Evolutionary conservation across 805 yeast species (phyloP).

Genomic region (Yarrowia sp.): DNA sequence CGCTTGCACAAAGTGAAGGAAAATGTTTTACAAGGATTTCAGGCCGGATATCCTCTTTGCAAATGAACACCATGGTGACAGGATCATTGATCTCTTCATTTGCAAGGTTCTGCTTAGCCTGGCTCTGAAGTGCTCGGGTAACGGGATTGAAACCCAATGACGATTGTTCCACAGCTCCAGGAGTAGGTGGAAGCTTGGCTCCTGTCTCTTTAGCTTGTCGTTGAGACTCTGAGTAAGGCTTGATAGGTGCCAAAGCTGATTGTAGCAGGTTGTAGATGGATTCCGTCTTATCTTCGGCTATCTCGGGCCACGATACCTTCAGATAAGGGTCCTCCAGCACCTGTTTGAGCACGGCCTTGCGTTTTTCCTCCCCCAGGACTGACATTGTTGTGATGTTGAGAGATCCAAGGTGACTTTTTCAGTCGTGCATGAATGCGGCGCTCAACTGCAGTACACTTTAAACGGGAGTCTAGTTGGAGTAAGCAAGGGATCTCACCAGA

Average conservation of each 20-base stretch:
- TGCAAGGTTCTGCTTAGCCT: constrained; percentile 17
- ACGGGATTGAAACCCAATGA: constrained; percentile 34
- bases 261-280: constrained; percentile 2
- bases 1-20: constrained; percentile 41
- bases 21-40: constrained; percentile 43
- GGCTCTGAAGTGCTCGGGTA: constrained; percentile 14
- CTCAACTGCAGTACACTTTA: constrained; percentile 1
- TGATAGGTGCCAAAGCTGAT: neutral
- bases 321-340: constrained; percentile 44
- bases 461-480: too few relatives aligned
- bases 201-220: neutral
- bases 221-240: constrained; percentile 12
- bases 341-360: constrained; percentile 42
- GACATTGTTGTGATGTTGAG: constrained; percentile 17
- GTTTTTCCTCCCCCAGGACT: constrained; percentile 38
- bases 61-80: constrained; percentile 42
- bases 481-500: constrained; percentile 15
- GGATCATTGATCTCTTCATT: constrained; percentile 11
- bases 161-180: constrained; percentile 4
- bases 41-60: constrained; percentile 43
- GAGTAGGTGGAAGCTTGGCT: constrained; percentile 21
- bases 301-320: constrained; percentile 39
- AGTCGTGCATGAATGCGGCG: constrained; percentile 11
- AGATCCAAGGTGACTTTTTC: constrained; percentile 28
- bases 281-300: constrained; percentile 1